These are phyloP conservation scores for Filobasidium floriforme DNA, from an alignment of 768 basidiomycete species.

Conservation along the genomic window DNA sequence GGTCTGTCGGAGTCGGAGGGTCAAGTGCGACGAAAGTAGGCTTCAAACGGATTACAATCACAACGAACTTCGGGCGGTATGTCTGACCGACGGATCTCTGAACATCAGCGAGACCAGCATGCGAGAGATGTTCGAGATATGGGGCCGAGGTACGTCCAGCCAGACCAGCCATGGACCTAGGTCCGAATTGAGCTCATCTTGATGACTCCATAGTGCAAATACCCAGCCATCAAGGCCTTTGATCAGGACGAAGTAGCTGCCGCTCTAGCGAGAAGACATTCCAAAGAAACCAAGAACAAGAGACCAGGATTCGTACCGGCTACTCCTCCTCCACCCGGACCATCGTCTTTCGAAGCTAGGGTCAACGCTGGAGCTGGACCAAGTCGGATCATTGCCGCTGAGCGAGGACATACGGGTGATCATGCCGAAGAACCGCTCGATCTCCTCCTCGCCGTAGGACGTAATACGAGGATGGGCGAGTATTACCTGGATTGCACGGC, in stretches of 20 bases:
- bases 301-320: background rate
- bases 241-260: background rate
- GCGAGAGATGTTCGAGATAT: no score
- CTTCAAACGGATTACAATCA: no score
- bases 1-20: no score
- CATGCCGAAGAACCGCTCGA: background rate
- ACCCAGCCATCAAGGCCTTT: background rate
- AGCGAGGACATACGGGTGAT: no score
- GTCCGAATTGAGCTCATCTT: no score
- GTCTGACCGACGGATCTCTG: no score
- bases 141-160: no score
- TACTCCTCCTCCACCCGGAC: background rate
- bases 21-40: no score
- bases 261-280: background rate
- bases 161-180: no score
- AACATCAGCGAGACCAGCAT: no score
- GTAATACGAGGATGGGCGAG: background rate
- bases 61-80: no score
- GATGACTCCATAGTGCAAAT: no score
- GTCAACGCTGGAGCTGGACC: slow-evolving; percentile 1
- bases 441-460: background rate
- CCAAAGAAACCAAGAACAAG: background rate
- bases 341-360: background rate
- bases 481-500: background rate
- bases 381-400: background rate